A percentile compares a stretch with the other conserved stretches of the same genome.
phyloP scores from a whole-genome alignment of 805 yeast genomes.

The Jamesozyma piceae region DNA sequence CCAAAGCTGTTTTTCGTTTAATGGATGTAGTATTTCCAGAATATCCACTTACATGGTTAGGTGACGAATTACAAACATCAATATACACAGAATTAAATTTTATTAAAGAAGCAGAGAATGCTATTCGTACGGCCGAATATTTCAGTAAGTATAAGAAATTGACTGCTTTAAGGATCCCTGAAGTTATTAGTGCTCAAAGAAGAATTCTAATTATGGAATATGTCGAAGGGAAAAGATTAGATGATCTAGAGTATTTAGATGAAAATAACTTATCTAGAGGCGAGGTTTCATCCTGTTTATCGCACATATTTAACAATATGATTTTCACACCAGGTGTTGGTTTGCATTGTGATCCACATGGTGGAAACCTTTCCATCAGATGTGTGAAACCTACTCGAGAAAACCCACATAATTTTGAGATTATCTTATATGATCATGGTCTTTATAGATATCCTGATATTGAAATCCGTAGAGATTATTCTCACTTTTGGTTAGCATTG shows the following conservation, averaged over 20 bases:
- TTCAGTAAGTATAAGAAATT: slow-evolving; percentile 43
- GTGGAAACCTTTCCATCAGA: slow-evolving; percentile 87
- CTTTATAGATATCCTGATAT: slow-evolving; percentile 77
- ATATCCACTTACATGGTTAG: slow-evolving; percentile 90
- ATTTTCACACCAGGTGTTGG: slow-evolving; percentile 87
- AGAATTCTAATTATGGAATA: slow-evolving; percentile 84
- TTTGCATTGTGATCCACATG: slow-evolving; percentile 97
- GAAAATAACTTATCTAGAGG: slow-evolving; percentile 57
- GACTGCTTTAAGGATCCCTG: slow-evolving; percentile 78
- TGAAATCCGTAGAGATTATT: slow-evolving; percentile 68
- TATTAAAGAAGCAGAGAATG: slow-evolving; percentile 75
- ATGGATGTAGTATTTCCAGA: slow-evolving; percentile 82
- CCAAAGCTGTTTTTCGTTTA: slow-evolving; percentile 62
- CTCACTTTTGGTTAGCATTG: slow-evolving; percentile 87
- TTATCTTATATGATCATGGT: slow-evolving; percentile 90
- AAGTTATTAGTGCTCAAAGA: slow-evolving; percentile 52
- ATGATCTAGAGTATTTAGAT: slow-evolving; percentile 58
- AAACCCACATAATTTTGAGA: slow-evolving; percentile 72
- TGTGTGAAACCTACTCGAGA: neutral
- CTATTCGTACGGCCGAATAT: slow-evolving; percentile 57
- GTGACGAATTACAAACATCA: slow-evolving; percentile 80
- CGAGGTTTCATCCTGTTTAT: slow-evolving; percentile 73
- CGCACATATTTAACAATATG: slow-evolving; percentile 91
- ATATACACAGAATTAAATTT: slow-evolving; percentile 89
- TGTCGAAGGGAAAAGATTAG: slow-evolving; percentile 73